Evolutionary conservation across 495 filamentous ascomycete species (phyloP), one percentile per base, ranked within the genome.

Genomic region (Hyaloscypha variabilis): DNA sequence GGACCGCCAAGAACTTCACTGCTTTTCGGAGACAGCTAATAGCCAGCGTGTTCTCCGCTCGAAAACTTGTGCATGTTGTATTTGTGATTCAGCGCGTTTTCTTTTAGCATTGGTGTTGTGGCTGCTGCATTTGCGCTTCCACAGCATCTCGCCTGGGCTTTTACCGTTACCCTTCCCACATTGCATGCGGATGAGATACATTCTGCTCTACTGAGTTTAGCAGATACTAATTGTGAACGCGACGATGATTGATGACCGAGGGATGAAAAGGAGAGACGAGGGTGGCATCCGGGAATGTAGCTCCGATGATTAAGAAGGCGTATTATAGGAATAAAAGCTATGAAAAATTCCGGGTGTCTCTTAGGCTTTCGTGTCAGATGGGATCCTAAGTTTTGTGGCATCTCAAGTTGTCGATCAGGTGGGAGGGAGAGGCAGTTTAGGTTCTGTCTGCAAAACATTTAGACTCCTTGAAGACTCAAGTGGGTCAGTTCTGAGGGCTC

Each of bases 101-200:
- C 29, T 67, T 58, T 69, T 70, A 70, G 71, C 71, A 70, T 68
- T 52, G 71, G 71, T 72, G 71, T 72, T 72, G 51, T 69, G 69
- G 69, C 57, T 69, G 54, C 49, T 60, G 49, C 62, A 60, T 69
- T 63, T 42, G 51, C 57, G 68, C 62, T 58, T 71, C 34, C 64
- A 62, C 64, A 62, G 36, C 58, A 56, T 58, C 29, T 34, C 17
- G 4, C 26, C 54, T 31, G 23, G 51, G 19, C 23, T 58, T 58
- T 34, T 21, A 30, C 54, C 11, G 31, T 25, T 31, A 26, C 36
- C n/a, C 30, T 54, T 52, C 19, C 49, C 24, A 21, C 24, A 2
- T 19, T 53, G 25, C 49, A 36, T 39, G 28, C 14, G 25, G 21
- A 34, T 11, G 25, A 17, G 39, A 17, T 55, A 36, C 3, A 39